Evolutionary conservation across 495 filamentous ascomycete species (phyloP).

Genomic region (Pseudomonodictys pantanalensis): DNA sequence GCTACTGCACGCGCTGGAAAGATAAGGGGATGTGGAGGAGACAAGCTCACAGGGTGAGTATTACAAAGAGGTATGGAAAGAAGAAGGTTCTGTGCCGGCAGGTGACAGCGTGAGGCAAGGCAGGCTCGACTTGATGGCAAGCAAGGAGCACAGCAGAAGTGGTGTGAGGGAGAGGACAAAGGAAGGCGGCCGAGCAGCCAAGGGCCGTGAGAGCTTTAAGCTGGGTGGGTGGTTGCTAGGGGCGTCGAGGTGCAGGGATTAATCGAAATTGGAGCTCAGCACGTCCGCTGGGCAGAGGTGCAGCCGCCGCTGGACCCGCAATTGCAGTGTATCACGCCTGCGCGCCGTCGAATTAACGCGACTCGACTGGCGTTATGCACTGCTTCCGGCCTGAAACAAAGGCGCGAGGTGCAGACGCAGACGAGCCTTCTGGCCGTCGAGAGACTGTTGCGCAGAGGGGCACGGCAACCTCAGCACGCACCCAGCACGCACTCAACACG

Average conservation of each 20-base stretch:
- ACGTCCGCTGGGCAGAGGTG: slow-evolving; percentile 3
- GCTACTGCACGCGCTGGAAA: neutral
- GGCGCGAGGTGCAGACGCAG: neutral
- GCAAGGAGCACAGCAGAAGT: slow-evolving; percentile 13
- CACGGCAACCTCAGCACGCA: neutral
- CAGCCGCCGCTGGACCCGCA: neutral
- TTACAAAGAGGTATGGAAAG: slow-evolving; percentile 27
- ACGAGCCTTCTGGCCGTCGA: neutral
- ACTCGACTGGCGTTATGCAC: slow-evolving; percentile 13
- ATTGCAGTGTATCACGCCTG: neutral
- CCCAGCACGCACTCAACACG: no score
- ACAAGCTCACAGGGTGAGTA: slow-evolving; percentile 15
- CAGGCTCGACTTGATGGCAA: slow-evolving; percentile 1
- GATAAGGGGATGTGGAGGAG: slow-evolving; percentile 3
- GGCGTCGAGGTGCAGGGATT: slow-evolving; percentile 2
- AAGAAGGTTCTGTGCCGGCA: slow-evolving; percentile 25
- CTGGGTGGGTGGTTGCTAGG: slow-evolving; percentile 11
- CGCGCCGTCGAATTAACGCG: slow-evolving; percentile 9
- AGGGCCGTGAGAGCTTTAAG: slow-evolving; percentile 14
- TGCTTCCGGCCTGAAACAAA: slow-evolving; percentile 9
- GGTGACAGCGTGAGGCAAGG: slow-evolving; percentile 12
- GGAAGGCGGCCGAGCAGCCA: slow-evolving; percentile 3
- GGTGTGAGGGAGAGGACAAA: slow-evolving; percentile 20
- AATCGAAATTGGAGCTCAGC: neutral
- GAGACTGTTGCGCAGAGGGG: neutral